phyloP scores from a whole-genome alignment of 768 basidiomycete species.

The Amanita jacksonii region DNA sequence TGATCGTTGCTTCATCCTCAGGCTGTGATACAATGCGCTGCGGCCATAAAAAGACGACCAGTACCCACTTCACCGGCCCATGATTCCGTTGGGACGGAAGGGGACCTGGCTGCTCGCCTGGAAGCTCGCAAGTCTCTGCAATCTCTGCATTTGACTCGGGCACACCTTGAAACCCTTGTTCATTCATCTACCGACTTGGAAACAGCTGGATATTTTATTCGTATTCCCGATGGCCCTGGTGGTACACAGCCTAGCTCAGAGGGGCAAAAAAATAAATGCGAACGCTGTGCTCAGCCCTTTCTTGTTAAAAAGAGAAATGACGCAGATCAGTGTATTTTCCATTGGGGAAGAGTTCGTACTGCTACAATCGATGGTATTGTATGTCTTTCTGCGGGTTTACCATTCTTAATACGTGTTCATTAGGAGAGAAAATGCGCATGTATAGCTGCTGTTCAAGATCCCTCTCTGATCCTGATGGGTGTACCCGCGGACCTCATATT shows the following conservation, averaged over 20 bases:
- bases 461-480: constrained; percentile 53
- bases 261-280: constrained; percentile 60
- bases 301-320: constrained; percentile 51
- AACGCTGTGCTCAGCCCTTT: constrained; percentile 67
- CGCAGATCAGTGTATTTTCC: constrained; percentile 61
- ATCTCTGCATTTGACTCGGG: constrained; percentile 41
- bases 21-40: constrained; percentile 44
- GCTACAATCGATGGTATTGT: constrained; percentile 52
- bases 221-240: constrained; percentile 58
- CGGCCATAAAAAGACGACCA: constrained; percentile 38
- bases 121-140: constrained; percentile 46
- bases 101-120: constrained; percentile 43
- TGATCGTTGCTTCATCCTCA: constrained; percentile 16
- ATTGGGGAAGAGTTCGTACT: constrained; percentile 70
- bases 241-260: constrained; percentile 53
- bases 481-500: constrained; percentile 77
- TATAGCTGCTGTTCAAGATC: constrained; percentile 75
- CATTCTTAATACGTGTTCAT: constrained; percentile 8
- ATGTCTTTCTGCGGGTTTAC: not conserved
- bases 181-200: constrained; percentile 48
- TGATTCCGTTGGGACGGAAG: constrained; percentile 71
- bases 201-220: constrained; percentile 62
- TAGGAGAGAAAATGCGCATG: constrained; percentile 60
- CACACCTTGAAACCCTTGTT: constrained; percentile 47
- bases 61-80: constrained; percentile 51